phyloP scores from a whole-genome alignment of 164 flowering plant genomes.

The Berberis thunbergii region DNA sequence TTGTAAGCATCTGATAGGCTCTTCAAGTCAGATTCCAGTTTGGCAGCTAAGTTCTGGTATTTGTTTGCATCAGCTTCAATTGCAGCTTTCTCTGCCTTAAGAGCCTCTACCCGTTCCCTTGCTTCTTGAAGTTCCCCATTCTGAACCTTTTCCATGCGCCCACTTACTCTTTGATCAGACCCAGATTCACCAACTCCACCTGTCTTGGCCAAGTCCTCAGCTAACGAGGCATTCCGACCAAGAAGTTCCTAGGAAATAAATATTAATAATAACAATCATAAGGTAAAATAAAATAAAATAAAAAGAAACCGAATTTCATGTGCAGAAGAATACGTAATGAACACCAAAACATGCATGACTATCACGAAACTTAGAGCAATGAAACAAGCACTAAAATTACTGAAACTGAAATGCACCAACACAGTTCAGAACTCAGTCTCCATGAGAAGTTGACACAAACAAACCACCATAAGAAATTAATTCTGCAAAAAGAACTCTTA shows the following conservation, averaged over 20 bases:
- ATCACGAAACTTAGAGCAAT: too few species aligned
- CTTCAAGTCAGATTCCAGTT: conserved; percentile 71
- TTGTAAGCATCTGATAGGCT: conserved; percentile 89
- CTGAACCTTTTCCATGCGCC: conserved; percentile 59
- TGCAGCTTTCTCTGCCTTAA: conserved; percentile 62
- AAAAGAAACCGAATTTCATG: not conserved
- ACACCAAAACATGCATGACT: too few species aligned
- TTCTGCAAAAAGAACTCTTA: too few species aligned
- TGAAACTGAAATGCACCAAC: too few species aligned
- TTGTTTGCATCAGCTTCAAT: conserved; percentile 56
- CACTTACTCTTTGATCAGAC: conserved; percentile 34
- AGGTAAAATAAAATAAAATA: not conserved
- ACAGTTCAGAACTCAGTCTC: too few species aligned
- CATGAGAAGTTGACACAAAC: too few species aligned
- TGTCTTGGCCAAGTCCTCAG: conserved; percentile 70
- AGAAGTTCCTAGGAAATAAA: conserved; percentile 57
- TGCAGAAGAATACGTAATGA: not conserved
- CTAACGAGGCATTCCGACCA: conserved; percentile 73
- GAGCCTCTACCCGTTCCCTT: conserved; percentile 49
- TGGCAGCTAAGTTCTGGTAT: conserved; percentile 52
- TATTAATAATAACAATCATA: not conserved
- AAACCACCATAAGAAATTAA: too few species aligned
- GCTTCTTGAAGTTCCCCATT: conserved; percentile 73
- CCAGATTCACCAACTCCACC: conserved; percentile 35
- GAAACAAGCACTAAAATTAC: too few species aligned